Evolutionary conservation across 768 basidiomycete species (phyloP).

Genomic region (Boletus subparvulus): DNA sequence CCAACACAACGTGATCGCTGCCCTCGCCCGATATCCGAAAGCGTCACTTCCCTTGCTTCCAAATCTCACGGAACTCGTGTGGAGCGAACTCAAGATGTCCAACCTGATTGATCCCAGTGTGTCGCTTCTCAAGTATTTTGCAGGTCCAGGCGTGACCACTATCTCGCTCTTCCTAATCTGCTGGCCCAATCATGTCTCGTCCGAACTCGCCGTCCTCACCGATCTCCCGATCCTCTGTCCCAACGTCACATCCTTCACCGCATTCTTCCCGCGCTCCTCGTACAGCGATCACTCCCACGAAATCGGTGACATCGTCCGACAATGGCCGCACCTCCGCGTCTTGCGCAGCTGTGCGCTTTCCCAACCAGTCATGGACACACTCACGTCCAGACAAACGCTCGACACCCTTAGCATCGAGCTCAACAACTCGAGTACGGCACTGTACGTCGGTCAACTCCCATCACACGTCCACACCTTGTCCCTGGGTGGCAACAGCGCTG

Average conservation of each 20-base stretch:
- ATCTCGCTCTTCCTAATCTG: too few species aligned
- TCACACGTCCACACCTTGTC: too few species aligned
- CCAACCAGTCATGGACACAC: slow-evolving; percentile 21
- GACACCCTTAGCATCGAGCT: slow-evolving; percentile 26
- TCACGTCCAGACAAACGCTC: slow-evolving; percentile 10
- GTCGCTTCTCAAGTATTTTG: slow-evolving; percentile 28
- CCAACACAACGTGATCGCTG: slow-evolving; percentile 17
- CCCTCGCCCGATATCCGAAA: slow-evolving; percentile 13
- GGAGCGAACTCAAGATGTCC: slow-evolving; percentile 27
- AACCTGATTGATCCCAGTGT: slow-evolving; percentile 23
- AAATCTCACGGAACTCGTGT: slow-evolving; percentile 24
- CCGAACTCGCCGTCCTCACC: too few species aligned
- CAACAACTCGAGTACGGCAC: slow-evolving; percentile 11
- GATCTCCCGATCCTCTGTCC: too few species aligned
- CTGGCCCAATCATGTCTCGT: too few species aligned
- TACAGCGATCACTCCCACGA: too few species aligned
- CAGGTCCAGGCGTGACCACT: slow-evolving; percentile 19
- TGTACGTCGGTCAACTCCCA: too few species aligned
- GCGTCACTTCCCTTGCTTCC: slow-evolving; percentile 24
- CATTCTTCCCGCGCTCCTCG: too few species aligned
- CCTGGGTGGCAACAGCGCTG: slow-evolving; percentile 17
- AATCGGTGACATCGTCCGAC: slow-evolving; percentile 16
- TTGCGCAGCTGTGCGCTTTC: slow-evolving; percentile 22
- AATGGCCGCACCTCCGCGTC: slow-evolving; percentile 19
- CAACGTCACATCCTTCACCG: too few species aligned